Conservation (phyloP, 1,284 basidiomycete species). For the Tausonia pullulans region DNA sequence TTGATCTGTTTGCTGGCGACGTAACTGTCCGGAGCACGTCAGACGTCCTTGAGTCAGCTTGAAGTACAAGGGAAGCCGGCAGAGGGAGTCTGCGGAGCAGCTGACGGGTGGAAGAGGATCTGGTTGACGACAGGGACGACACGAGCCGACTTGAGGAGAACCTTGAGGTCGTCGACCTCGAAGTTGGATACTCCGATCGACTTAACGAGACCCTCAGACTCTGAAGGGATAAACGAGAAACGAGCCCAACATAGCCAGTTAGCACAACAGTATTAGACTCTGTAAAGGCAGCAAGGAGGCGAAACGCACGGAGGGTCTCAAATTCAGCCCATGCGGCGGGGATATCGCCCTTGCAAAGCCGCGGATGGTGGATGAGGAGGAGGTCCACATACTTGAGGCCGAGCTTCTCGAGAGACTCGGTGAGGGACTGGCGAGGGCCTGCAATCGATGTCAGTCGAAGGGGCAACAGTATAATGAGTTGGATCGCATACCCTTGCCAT, state of each 20-base stretch:
- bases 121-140: slow-evolving; percentile 60
- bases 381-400: slow-evolving; percentile 57
- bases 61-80: background rate
- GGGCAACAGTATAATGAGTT: slow-evolving; percentile 1
- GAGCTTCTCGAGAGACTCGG: slow-evolving; percentile 37
- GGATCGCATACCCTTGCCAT: slow-evolving; percentile 35
- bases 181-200: slow-evolving; percentile 70
- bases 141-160: slow-evolving; percentile 45
- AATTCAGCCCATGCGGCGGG: slow-evolving; percentile 50
- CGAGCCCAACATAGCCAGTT: too few relatives aligned
- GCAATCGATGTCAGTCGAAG: slow-evolving; percentile 1
- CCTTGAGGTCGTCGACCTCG: slow-evolving; percentile 44
- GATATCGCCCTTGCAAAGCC: slow-evolving; percentile 27
- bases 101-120: slow-evolving; percentile 30
- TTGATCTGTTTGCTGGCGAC: slow-evolving; percentile 45
- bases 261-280: background rate
- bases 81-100: background rate
- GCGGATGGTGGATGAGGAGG: slow-evolving; percentile 44
- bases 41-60: background rate
- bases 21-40: background rate
- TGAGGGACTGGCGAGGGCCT: background rate
- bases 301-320: slow-evolving; percentile 38
- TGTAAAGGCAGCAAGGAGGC: background rate
- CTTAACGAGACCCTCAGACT: slow-evolving; percentile 33
- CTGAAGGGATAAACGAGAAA: background rate